Evolutionary conservation across 345 rosid species (phyloP), one percentile per base, ranked within the genome.

Genomic region (Salix exigua): DNA sequence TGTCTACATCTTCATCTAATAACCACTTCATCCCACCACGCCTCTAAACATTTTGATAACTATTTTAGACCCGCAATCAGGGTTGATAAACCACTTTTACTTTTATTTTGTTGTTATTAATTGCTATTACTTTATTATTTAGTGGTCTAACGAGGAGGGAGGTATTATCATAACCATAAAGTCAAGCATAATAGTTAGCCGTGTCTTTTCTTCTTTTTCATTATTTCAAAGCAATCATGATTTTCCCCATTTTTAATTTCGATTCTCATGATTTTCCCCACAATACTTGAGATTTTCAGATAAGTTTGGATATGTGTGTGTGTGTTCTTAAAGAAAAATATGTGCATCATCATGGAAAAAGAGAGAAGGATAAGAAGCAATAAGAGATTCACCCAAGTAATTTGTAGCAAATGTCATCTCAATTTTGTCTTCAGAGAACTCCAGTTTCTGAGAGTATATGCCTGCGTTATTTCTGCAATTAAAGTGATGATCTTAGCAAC

Each of bases 341-440:
- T 18, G 17, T 3, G 50, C 50, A 46, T 11, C 13, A 46, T 46
- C 17, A 46, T 46, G 28, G 28, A 58, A 67, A 16, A 2, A 7
- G 58, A 17, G 1, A 7, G 48, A 23, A 60, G 16, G 13, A 9
- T 4, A 2, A 33, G 19, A 61, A 31, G 6, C 11, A 68, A 2
- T 1, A 58, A 53, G 12, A 26, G 50, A 75, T n/a, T 17, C 86
- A 95, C 99, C 99, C 63, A 95, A 65, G 84, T 89, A 95, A 77
- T 93, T 95, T 53, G 97, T 89, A 23, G 99, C 97, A 78, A 95
- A 93, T 53, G 99, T 93, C 89, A 95, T 87, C 87, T 95, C 97
- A 67, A 93, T 88, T 86, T 95, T 95, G 75, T 93, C 97, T 70
- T 93, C 99, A 0, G 99, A 93, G 82, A 90, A 95, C 86, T 95